Base-by-base conservation (phyloP, 495 filamentous ascomycete species). In the Aspergillus nidulans region DNA sequence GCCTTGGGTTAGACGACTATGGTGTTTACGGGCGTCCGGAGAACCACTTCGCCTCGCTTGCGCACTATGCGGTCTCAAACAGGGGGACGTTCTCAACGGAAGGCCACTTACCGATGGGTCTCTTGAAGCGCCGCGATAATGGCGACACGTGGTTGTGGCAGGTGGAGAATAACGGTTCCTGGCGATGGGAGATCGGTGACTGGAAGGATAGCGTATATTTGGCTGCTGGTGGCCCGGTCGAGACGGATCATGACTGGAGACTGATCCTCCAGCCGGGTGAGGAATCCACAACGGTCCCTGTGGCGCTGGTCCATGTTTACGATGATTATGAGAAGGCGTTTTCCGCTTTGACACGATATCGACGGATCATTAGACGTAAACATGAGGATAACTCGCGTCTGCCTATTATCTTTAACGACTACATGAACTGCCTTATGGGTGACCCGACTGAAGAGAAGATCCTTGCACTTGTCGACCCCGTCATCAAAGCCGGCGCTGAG, bases 351-450 rank as follows among this genome's bases (percentile, higher is more conserved):
- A 64, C 58, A 16, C 20, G 41, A 15, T 63, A 66, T 50, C 50
- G 64, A 7, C 58, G 64, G 8, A 25, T n/a, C 12, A 60, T 63
- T n/a, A 46, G 52, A 1, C 46, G 61, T 7, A 30, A 43, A 18
- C 57, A 65, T 15, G 10, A 30, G 0, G 62, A 63, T 49, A 56
- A 63, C 48, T 25, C 55, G n/a, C 24, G 23, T 12, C 16, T 65
- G 4, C 55, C 62, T 0, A 52, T 65, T 23, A 65, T 67, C 21
- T 67, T 67, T 52, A 67, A 65, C 39, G 64, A 66, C 28, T 66
- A 66, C 23, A 66, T 66, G 64, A 67, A 67, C 41, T 67, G 64
- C 28, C 58, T 65, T 7, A 65, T 67, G 62, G 64, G 64, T 13
- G 64, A 67, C 48, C 60, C 62, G 7, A 61, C 59, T 8, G 59